These are phyloP conservation scores for Ajuga reptans DNA, from an alignment of 305 asterid genomes.

Conservation along the genomic window DNA sequence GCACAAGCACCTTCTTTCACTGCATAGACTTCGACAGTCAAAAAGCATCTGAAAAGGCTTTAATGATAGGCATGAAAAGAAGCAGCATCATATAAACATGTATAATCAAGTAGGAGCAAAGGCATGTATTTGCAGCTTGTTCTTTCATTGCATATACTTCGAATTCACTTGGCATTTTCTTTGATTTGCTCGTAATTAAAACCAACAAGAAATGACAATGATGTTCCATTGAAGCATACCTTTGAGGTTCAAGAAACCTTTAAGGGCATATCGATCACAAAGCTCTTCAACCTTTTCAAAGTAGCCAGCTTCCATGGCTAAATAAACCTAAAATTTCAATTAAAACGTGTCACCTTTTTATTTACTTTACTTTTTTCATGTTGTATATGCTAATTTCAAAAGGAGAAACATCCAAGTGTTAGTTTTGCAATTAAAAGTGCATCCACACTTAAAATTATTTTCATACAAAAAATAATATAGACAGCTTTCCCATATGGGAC, in stretches of 20 bases:
- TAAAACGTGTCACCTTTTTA: constrained; percentile 7
- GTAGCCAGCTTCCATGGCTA: constrained; percentile 98
- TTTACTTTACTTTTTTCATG: constrained; percentile 3
- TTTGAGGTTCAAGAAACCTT: constrained; percentile 57
- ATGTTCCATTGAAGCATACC: constrained; percentile 40
- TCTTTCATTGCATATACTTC: background rate
- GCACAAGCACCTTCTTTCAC: background rate
- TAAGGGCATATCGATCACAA: constrained; percentile 62
- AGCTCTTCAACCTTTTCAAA: constrained; percentile 89
- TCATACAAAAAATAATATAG: background rate
- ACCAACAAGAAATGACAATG: background rate
- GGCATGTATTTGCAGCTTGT: background rate
- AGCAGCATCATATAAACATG: constrained; percentile 4
- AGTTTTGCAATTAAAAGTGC: constrained; percentile 7
- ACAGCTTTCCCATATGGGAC: background rate
- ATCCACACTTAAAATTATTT: background rate
- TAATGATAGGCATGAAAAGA: background rate
- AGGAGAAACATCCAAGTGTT: constrained; percentile 9
- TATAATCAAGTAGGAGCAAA: constrained; percentile 11
- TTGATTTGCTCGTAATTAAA: background rate
- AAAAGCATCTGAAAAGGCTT: background rate
- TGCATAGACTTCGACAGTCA: background rate
- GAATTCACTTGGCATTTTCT: constrained; percentile 1
- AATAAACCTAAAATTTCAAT: constrained; percentile 55
- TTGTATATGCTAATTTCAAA: background rate